These are phyloP conservation scores for Hericium erinaceus DNA, from an alignment of 768 basidiomycete species.

Conservation along the genomic window DNA sequence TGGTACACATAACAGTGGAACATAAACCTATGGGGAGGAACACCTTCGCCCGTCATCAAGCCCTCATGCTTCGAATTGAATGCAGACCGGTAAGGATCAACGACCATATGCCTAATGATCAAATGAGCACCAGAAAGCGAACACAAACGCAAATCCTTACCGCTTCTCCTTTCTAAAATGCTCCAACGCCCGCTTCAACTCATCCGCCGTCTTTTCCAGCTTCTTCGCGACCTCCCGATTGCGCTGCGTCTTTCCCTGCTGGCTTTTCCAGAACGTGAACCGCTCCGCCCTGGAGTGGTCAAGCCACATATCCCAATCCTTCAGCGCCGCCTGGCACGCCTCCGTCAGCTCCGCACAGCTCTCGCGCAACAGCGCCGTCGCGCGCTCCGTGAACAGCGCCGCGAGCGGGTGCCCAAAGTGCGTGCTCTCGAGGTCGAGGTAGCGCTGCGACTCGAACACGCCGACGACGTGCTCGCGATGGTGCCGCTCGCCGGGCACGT, in stretches of 20 bases:
- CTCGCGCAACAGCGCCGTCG: conserved; percentile 35
- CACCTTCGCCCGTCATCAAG: conserved; percentile 23
- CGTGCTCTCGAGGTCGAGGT: conserved; percentile 56
- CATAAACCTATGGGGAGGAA: conserved; percentile 57
- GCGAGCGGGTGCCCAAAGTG: conserved; percentile 40
- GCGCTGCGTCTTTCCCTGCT: conserved; percentile 21
- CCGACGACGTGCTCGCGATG: conserved; percentile 49
- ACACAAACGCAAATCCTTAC: conserved; percentile 22
- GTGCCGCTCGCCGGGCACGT: background rate
- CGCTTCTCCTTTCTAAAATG: conserved; percentile 42
- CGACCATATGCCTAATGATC: conserved; percentile 31
- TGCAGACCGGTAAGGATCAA: conserved; percentile 51
- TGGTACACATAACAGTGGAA: conserved; percentile 74
- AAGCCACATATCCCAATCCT: conserved; percentile 43
- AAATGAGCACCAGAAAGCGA: background rate
- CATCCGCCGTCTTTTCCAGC: conserved; percentile 27
- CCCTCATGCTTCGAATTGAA: conserved; percentile 27
- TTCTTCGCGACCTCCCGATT: conserved; percentile 28
- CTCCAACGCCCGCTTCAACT: conserved; percentile 30
- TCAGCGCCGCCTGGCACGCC: conserved; percentile 31
- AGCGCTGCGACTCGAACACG: conserved; percentile 64
- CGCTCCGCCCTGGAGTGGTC: conserved; percentile 26
- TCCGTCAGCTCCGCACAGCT: conserved; percentile 48
- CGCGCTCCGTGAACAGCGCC: conserved; percentile 32
- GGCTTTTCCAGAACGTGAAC: conserved; percentile 28